phyloP scores from a whole-genome alignment of 2,329 filamentous ascomycete genomes.

The Phaeosphaeriaceae sp. region DNA sequence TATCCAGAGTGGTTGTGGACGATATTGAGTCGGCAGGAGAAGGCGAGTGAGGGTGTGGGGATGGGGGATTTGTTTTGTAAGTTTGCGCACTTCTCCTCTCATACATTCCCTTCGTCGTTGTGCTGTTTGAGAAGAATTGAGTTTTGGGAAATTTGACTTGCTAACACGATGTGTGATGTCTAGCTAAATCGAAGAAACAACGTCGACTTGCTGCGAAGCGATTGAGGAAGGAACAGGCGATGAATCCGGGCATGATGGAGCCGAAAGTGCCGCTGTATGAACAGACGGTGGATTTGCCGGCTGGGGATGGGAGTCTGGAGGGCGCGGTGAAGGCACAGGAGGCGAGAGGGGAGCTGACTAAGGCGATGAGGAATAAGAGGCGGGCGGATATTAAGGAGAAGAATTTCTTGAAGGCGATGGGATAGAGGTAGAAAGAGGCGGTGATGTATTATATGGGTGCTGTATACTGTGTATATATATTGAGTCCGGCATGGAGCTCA shows the following conservation, averaged over 20 bases:
- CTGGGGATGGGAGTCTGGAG: conserved; percentile 56
- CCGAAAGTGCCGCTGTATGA: conserved; percentile 75
- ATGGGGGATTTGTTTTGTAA: conserved; percentile 81
- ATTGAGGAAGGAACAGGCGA: conserved; percentile 66
- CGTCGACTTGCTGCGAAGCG: conserved; percentile 73
- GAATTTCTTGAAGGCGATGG: conserved; percentile 85
- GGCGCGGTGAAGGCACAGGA: conserved; percentile 55
- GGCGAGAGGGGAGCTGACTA: conserved; percentile 69
- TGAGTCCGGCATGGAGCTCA: too few species aligned
- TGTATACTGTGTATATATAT: background rate
- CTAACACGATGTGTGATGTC: background rate
- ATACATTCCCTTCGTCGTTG: too few species aligned
- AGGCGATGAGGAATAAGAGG: conserved; percentile 76
- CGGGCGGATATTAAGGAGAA: conserved; percentile 80
- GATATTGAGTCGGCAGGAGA: conserved; percentile 68
- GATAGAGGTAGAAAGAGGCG: conserved; percentile 33
- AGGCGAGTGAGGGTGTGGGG: conserved; percentile 59
- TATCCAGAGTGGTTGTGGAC: conserved; percentile 85
- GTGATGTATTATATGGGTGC: background rate
- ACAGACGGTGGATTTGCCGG: conserved; percentile 77
- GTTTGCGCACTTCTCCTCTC: too few species aligned
- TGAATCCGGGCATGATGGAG: conserved; percentile 69
- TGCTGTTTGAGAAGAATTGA: too few species aligned
- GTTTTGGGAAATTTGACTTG: too few species aligned
- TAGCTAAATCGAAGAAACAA: conserved; percentile 79